phyloP scores from a whole-genome alignment of 805 yeast species.

The Starmerella stigmatis region DNA sequence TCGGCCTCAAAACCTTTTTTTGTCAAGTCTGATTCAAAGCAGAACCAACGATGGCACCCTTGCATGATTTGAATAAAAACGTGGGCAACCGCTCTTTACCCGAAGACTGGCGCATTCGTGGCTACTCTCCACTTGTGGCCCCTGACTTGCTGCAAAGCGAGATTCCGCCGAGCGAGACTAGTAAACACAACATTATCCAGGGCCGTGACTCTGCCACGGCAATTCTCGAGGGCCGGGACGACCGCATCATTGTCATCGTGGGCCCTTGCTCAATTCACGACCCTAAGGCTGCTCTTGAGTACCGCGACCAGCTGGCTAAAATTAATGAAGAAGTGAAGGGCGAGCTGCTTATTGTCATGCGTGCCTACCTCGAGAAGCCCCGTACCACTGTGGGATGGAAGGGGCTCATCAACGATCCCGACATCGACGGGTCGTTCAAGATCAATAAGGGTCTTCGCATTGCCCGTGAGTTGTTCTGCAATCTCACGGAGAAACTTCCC shows the following conservation, averaged over 20 bases:
- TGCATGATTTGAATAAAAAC: conserved; percentile 22
- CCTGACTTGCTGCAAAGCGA: conserved; percentile 89
- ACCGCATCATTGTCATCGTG: conserved; percentile 75
- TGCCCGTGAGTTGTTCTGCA: conserved; percentile 74
- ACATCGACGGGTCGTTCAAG: conserved; percentile 81
- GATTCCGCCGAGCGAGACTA: conserved; percentile 51
- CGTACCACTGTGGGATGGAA: conserved; percentile 99
- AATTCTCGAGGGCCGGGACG: conserved; percentile 72
- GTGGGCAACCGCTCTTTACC: conserved; percentile 24
- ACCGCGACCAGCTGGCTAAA: conserved; percentile 55
- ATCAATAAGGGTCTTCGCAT: conserved; percentile 90
- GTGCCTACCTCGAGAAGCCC: conserved; percentile 96
- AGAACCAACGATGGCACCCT: conserved; percentile 19
- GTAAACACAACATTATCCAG: conserved; percentile 52
- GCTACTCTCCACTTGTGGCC: conserved; percentile 92
- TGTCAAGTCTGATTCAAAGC: neutral
- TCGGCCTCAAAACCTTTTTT: conserved; percentile 1
- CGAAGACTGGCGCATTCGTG: conserved; percentile 40
- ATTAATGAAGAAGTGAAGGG: conserved; percentile 52
- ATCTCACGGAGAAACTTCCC: conserved; percentile 72
- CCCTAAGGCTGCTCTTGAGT: conserved; percentile 82
- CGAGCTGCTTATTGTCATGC: conserved; percentile 82
- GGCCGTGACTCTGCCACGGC: conserved; percentile 70
- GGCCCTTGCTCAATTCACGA: conserved; percentile 98
- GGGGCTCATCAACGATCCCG: conserved; percentile 95